Evolutionary conservation across 1,284 basidiomycete genomes (phyloP), one percentile per base, ranked within the genome.

Genomic region (Mrakiaceae sp.): DNA sequence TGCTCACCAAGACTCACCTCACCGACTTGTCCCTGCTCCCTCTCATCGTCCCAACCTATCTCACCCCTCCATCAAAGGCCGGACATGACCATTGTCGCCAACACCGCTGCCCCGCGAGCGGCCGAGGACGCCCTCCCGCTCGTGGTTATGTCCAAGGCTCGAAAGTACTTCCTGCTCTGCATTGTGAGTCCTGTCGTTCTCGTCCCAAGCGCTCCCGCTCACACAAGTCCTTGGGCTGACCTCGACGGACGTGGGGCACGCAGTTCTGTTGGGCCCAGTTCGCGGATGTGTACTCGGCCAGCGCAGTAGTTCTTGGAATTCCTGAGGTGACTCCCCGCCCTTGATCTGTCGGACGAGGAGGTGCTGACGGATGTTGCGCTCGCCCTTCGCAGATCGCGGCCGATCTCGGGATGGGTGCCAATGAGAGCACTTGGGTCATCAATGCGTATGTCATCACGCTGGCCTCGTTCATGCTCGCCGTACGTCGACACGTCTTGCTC

Each of bases 401-500:
- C 39, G 39, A 55, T 42, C 53, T 55, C 53, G 53, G 53, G 9
- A 55, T 55, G 53, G 6, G 5, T 12, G 53, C 53, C 53, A 55
- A 55, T 42, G 55, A 57, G 43, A 57, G 55, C 43, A 57, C 55
- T 10, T 57, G 55, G 55, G 46, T 43, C 6, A 57, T 57, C 55
- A 57, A 57, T n/a, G 55, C 55, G 12, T 57, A 57, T 43, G 55
- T n/a, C 43, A 47, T 57, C 42, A 46, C 55, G 55, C 55, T 57
- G 12, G 55, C 55, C 6, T 57, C 55, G 43, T 46, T 47, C 55
- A 57, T 57, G 55, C 55, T 57, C 43, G 55, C 55, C 40, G 27
- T 27, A 27, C 27, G 27, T 27, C 27, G 27, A 27, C 27, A 27
- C 27, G 27, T 27, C 27, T 27, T 27, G 27, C 27, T 27, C 27